phyloP scores from a whole-genome alignment of 192 early-diverging fungal genomes.

The Backusella macrospora region DNA sequence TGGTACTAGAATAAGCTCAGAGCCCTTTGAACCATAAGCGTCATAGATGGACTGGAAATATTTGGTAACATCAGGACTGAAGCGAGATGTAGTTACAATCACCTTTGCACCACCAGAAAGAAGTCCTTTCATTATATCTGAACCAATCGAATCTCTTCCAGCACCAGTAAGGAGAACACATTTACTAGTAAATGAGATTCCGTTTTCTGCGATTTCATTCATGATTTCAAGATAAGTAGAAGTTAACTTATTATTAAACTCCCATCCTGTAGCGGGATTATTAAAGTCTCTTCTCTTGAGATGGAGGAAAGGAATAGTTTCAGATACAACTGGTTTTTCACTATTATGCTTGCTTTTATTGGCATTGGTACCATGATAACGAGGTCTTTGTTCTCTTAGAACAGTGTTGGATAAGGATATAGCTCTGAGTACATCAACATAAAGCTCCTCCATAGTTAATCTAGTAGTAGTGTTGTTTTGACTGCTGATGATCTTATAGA shows the following conservation, averaged over 20 bases:
- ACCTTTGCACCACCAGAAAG: constrained; percentile 88
- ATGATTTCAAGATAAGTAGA: constrained; percentile 83
- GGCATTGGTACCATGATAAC: constrained; percentile 48
- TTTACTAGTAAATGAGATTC: constrained; percentile 84
- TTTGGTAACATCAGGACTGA: constrained; percentile 76
- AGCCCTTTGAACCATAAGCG: constrained; percentile 84
- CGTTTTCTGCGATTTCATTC: constrained; percentile 76
- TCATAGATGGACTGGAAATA: constrained; percentile 91
- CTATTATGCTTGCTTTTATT: constrained; percentile 49
- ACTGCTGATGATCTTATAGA: constrained; percentile 77
- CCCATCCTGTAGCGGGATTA: constrained; percentile 80
- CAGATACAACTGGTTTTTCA: constrained; percentile 48
- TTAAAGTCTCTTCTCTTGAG: constrained; percentile 68
- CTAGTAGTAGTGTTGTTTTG: constrained; percentile 74
- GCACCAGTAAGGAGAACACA: constrained; percentile 88
- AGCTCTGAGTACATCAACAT: constrained; percentile 67
- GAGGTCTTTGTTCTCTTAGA: constrained; percentile 59
- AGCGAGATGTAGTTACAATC: constrained; percentile 90
- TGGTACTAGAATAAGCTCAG: constrained; percentile 83
- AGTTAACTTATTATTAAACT: constrained; percentile 78
- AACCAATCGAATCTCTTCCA: constrained; percentile 88
- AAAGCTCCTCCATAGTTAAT: constrained; percentile 67
- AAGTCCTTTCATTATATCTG: constrained; percentile 79
- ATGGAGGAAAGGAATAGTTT: constrained; percentile 78
- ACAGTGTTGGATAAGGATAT: constrained; percentile 76